Evolutionary conservation across 179 eudicot species (phyloP).

Genomic region (Camellia oleifera): DNA sequence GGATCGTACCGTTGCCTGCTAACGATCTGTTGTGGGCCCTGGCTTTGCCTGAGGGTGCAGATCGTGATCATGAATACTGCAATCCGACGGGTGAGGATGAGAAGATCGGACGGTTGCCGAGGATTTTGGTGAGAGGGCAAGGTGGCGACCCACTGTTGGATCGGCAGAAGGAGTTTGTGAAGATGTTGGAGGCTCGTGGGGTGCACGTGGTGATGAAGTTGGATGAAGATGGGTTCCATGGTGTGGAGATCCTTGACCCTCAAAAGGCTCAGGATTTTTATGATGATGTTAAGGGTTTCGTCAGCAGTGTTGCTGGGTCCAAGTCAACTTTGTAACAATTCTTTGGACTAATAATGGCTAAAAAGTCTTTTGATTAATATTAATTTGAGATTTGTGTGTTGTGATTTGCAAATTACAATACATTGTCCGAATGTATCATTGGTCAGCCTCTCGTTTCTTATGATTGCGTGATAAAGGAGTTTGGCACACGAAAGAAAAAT

Average conservation of each 20-base stretch:
- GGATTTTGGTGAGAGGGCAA: slow-evolving; percentile 52
- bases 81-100: slow-evolving; percentile 33
- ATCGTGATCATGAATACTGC: slow-evolving; percentile 65
- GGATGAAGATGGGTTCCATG: slow-evolving; percentile 60
- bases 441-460: no score
- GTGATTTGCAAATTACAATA: no score
- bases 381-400: no score
- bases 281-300: slow-evolving; percentile 39
- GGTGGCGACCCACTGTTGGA: slow-evolving; percentile 72
- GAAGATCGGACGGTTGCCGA: slow-evolving; percentile 56
- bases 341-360: no score
- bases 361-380: neutral
- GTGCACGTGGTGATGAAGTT: slow-evolving; percentile 47
- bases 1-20: slow-evolving; percentile 44
- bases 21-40: slow-evolving; percentile 69
- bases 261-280: slow-evolving; percentile 38
- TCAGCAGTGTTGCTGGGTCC: neutral
- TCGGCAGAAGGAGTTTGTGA: slow-evolving; percentile 51
- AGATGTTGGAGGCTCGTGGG: slow-evolving; percentile 56
- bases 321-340: slow-evolving; percentile 3
- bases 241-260: slow-evolving; percentile 59
- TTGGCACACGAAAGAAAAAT: no score
- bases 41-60: slow-evolving; percentile 57
- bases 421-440: no score
- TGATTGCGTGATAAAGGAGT: no score